These are phyloP conservation scores for Camellia japonica DNA, from an alignment of 148 eudicot species.

Conservation along the genomic window DNA sequence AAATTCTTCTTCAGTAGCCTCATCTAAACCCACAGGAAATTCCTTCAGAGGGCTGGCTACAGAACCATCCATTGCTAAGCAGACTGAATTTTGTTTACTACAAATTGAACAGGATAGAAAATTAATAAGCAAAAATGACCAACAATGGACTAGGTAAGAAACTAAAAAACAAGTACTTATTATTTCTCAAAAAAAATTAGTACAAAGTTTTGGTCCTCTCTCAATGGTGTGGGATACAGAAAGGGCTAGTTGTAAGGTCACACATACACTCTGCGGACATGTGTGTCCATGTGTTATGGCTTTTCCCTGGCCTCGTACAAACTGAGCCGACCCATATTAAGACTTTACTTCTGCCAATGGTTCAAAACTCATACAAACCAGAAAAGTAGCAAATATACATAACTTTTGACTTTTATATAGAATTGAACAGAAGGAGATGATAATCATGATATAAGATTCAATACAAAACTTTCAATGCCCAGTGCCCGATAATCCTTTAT, in stretches of 20 bases:
- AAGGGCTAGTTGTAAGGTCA: not conserved
- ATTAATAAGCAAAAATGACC: not conserved
- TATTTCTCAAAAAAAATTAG: not conserved
- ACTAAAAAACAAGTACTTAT: not conserved
- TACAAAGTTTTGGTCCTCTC: not conserved
- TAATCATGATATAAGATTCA: too few species aligned
- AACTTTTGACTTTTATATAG: too few species aligned
- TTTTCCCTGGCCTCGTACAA: too few species aligned
- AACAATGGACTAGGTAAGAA: not conserved
- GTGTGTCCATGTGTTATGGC: too few species aligned
- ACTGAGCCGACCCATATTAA: too few species aligned
- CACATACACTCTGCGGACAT: too few species aligned
- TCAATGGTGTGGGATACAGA: not conserved
- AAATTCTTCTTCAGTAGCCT: constrained; percentile 56
- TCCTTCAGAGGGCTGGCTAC: constrained; percentile 35
- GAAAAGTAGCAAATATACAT: too few species aligned
- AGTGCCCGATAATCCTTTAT: too few species aligned
- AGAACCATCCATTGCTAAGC: constrained; percentile 49
- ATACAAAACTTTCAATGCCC: too few species aligned
- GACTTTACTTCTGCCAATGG: too few species aligned
- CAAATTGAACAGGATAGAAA: constrained; percentile 4
- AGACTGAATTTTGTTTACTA: constrained; percentile 18
- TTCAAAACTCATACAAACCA: too few species aligned
- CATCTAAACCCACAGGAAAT: constrained; percentile 42
- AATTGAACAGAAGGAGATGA: too few species aligned